A percentile compares a stretch with the other conserved stretches of the same genome.
Conservation (phyloP, 2,329 filamentous ascomycete species). For the Neopestalotiopsis sp. region DNA sequence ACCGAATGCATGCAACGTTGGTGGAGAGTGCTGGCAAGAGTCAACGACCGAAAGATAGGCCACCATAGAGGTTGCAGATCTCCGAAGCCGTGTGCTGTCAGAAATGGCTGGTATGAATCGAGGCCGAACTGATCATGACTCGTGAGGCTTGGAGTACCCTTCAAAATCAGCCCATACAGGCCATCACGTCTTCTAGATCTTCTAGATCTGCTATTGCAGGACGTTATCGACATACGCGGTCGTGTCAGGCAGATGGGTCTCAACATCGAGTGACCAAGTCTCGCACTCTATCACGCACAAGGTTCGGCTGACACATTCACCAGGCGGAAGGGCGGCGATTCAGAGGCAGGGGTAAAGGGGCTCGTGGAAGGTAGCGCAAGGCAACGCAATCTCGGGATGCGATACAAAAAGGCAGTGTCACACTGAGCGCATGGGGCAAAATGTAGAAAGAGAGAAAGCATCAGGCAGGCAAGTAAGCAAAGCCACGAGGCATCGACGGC, state of each 20-base stretch:
- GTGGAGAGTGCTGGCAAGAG: neutral
- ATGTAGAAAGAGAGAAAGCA: neutral
- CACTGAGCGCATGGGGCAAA: neutral
- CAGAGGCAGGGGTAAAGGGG: conserved; percentile 13
- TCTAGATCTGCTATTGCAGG: neutral
- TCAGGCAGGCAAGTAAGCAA: conserved; percentile 1
- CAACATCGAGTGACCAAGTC: conserved; percentile 11
- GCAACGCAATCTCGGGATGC: neutral
- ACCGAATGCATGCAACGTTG: neutral
- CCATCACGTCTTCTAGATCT: neutral
- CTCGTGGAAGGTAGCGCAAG: conserved; percentile 13
- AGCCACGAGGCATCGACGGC: neutral
- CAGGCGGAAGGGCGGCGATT: neutral
- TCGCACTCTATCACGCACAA: conserved; percentile 15
- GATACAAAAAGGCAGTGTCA: conserved; percentile 9
- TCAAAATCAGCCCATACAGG: neutral
- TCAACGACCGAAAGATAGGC: neutral
- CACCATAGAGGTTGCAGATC: conserved; percentile 6
- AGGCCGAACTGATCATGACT: conserved; percentile 10
- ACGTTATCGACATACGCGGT: neutral
- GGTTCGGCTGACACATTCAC: conserved; percentile 10
- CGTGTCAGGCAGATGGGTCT: conserved; percentile 16
- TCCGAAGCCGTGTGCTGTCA: neutral
- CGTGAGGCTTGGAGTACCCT: neutral
- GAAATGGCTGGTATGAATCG: neutral